Evolutionary conservation across 768 basidiomycete genomes (phyloP), one percentile per base, ranked within the genome.

Genomic region (Agaricus sinodeliciosus): DNA sequence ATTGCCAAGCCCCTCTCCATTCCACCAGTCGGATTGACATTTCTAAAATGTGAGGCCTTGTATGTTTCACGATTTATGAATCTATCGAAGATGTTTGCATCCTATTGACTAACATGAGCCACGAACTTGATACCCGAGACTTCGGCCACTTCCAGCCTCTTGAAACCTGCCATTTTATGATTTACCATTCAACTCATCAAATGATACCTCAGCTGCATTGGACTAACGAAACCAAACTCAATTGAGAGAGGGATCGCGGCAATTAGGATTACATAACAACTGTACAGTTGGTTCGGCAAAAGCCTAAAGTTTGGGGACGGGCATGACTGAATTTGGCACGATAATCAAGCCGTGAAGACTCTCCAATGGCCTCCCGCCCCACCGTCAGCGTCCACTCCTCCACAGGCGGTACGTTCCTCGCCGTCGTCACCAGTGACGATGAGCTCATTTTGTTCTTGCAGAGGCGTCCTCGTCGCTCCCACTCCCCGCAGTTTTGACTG

Each of bases 401-500:
- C 62, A 73, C 84, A 48, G 90, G 90, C 73, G 89, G 88, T 86
- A 62, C 53, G 76, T 66, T 12, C 37, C 25, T 42, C 48, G 31
- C 50, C 48, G 54, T 49, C 51, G 26, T 40, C 8, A 0, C 43
- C 8, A 9, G 16, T 34, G 25, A 9, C 47, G 26, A 47, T 44
- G 12, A 60, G 43, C 55, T 63, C 49, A 63, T 60, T 26, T 44
- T 28, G 52, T 48, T 41, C 47, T 60, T 55, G 31, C 60, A 90
- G 90, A 93, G 80, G 76, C 88, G 41, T 90, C 92, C 39, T 77
- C 81, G 69, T 95, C 93, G 43, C 84, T 94, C 49, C 89, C 91
- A 52, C 88, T 94, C 62, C 93, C 95, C 48, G 92, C 93, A 64
- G 96, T 99, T 67, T 77, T 99, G 66, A 94, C 93, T 63, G 96